Percentiles rank a stretch among this genome's conserved stretches.
phyloP scores from a whole-genome alignment of 495 filamentous ascomycete species.

The Astrocystis sublimbata region DNA sequence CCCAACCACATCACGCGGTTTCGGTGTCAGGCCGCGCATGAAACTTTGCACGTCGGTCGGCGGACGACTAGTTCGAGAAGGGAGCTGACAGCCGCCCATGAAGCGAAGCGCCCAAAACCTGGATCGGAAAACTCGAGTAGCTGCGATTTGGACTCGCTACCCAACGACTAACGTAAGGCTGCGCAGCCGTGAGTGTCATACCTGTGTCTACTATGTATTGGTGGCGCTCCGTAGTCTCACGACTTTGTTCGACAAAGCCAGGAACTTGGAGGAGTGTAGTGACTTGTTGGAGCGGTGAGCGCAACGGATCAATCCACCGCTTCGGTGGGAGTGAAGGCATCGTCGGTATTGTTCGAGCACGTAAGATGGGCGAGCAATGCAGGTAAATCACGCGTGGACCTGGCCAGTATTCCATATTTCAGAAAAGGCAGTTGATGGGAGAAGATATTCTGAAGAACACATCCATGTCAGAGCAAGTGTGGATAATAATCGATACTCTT shows the following conservation, averaged over 20 bases:
- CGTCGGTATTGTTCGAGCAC: slow-evolving; percentile 1
- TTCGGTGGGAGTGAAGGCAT: slow-evolving; percentile 10
- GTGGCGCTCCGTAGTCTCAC: slow-evolving; percentile 16
- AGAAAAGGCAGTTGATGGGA: no score
- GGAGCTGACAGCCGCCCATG: not conserved
- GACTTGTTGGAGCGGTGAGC: slow-evolving; percentile 20
- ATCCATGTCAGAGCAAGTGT: no score
- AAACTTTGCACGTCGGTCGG: not conserved
- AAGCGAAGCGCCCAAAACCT: no score
- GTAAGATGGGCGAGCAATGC: not conserved
- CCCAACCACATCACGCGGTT: slow-evolving; percentile 13
- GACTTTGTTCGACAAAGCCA: slow-evolving; percentile 14
- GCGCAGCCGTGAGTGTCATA: slow-evolving; percentile 8
- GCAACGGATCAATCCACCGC: not conserved
- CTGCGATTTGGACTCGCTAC: not conserved
- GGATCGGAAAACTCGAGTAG: not conserved
- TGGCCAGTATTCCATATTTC: not conserved
- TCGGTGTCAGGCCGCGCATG: slow-evolving; percentile 13
- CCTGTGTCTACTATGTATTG: no score
- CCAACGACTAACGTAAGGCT: slow-evolving; percentile 7
- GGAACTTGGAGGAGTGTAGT: slow-evolving; percentile 2
- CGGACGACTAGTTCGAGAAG: not conserved
- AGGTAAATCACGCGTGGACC: not conserved
- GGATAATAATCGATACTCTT: no score
- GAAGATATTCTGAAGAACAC: no score